These are phyloP conservation scores for Saccharomyces cerevisiae DNA, from an alignment of 805 yeast genomes.

Conservation along the genomic window DNA sequence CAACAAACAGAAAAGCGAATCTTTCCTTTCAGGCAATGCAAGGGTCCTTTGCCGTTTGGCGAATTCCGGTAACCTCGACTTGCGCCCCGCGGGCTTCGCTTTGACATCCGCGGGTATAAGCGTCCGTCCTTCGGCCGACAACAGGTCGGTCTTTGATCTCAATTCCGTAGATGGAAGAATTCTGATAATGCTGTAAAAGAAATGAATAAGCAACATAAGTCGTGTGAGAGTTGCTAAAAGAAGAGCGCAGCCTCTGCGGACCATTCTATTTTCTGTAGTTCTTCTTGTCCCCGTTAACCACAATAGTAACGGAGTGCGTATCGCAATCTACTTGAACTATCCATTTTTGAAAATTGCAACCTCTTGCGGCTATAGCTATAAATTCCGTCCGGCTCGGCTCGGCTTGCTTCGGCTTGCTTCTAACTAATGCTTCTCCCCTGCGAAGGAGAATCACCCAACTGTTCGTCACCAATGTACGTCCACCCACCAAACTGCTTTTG, in stretches of 20 bases:
- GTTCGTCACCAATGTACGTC: conserved; percentile 77
- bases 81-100: background rate
- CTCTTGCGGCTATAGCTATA: background rate
- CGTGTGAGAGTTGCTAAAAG: background rate
- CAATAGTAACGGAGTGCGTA: background rate
- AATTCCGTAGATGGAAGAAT: background rate
- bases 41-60: background rate
- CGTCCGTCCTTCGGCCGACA: background rate
- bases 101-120: background rate
- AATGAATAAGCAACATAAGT: background rate
- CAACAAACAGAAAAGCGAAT: background rate
- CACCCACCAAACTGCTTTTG: conserved; percentile 97
- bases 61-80: background rate
- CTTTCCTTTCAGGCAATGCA: background rate
- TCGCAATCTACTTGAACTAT: no score
- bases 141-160: background rate
- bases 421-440: conserved; percentile 13
- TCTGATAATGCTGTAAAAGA: background rate
- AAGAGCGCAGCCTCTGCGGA: background rate
- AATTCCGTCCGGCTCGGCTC: background rate
- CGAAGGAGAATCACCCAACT: conserved; percentile 28
- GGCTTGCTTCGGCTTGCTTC: background rate
- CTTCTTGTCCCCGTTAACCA: background rate
- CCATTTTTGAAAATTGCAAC: background rate
- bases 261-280: background rate